Percentiles rank a stretch among this genome's conserved stretches.
Evolutionary conservation across 2,329 filamentous ascomycete species (phyloP).

Genomic region (Bipolaris bicolor): DNA sequence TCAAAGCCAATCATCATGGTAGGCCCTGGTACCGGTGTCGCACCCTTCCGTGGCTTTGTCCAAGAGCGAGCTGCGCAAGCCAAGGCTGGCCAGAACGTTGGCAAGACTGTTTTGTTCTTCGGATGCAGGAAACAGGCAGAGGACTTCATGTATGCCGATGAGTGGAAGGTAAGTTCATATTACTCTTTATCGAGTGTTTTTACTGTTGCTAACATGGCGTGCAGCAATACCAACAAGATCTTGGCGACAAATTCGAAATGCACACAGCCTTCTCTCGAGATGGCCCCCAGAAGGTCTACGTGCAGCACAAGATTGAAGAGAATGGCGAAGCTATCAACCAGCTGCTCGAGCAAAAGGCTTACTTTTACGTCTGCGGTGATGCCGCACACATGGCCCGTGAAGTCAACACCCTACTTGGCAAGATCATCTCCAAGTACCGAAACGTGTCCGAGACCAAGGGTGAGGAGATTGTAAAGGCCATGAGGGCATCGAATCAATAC

Average conservation of each 20-base stretch:
- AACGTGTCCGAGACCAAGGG: slow-evolving; percentile 83
- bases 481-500: slow-evolving; percentile 94
- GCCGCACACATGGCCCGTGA: slow-evolving; percentile 96
- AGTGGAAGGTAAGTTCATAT: slow-evolving; percentile 79
- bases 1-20: slow-evolving; percentile 95
- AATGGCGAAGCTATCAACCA: slow-evolving; percentile 83
- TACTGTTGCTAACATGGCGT: slow-evolving; percentile 23
- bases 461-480: slow-evolving; percentile 95
- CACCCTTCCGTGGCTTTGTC: slow-evolving; percentile 93
- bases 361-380: slow-evolving; percentile 98
- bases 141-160: slow-evolving; percentile 89
- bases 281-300: slow-evolving; percentile 86
- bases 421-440: slow-evolving; percentile 85
- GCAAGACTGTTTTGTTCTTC: slow-evolving; percentile 90
- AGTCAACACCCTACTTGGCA: slow-evolving; percentile 83
- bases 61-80: slow-evolving; percentile 90
- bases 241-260: slow-evolving; percentile 89
- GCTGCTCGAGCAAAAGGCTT: slow-evolving; percentile 83
- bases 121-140: slow-evolving; percentile 87
- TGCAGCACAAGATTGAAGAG: slow-evolving; percentile 90
- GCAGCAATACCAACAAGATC: slow-evolving; percentile 79
- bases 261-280: slow-evolving; percentile 97
- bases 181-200: slow-evolving; percentile 13
- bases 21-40: slow-evolving; percentile 93
- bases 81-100: slow-evolving; percentile 79